phyloP scores from a whole-genome alignment of 2,329 filamentous ascomycete genomes.

The Arthrobotrys musiformis region DNA sequence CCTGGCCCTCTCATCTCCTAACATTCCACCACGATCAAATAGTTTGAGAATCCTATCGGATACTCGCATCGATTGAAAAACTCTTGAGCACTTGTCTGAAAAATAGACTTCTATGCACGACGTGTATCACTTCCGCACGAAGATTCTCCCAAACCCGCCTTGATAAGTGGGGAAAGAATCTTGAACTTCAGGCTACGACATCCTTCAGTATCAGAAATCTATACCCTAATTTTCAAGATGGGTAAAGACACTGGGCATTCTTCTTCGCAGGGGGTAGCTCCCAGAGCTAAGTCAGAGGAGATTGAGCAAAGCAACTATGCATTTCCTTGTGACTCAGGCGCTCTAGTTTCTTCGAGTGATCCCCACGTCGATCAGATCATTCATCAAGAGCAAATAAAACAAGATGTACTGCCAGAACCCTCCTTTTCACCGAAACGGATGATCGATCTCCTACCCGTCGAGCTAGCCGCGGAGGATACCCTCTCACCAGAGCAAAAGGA shows the following conservation, averaged over 20 bases:
- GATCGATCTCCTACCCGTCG: background rate
- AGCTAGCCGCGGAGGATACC: background rate
- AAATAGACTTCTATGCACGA: conserved; percentile 13
- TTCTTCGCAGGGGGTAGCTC: too few relatives aligned
- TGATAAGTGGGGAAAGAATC: background rate
- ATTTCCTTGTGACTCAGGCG: too few relatives aligned
- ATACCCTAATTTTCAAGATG: too few relatives aligned
- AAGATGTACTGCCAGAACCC: conserved; percentile 14
- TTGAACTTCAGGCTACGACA: background rate
- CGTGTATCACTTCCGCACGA: background rate
- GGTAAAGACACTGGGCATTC: too few relatives aligned
- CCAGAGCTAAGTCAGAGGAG: too few relatives aligned
- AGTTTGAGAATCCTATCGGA: background rate
- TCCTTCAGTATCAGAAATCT: too few relatives aligned
- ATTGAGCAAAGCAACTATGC: too few relatives aligned
- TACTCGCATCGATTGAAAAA: background rate
- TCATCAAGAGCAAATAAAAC: background rate
- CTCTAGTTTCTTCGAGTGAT: too few relatives aligned
- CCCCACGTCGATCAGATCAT: background rate
- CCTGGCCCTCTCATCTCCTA: too few relatives aligned
- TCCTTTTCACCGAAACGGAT: conserved; percentile 5
- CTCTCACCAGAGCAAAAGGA: background rate
- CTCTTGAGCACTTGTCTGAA: background rate
- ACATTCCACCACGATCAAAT: too few relatives aligned
- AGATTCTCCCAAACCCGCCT: conserved; percentile 15